Evolutionary conservation across 768 basidiomycete species (phyloP).

Genomic region (Phanerochaete sordida): DNA sequence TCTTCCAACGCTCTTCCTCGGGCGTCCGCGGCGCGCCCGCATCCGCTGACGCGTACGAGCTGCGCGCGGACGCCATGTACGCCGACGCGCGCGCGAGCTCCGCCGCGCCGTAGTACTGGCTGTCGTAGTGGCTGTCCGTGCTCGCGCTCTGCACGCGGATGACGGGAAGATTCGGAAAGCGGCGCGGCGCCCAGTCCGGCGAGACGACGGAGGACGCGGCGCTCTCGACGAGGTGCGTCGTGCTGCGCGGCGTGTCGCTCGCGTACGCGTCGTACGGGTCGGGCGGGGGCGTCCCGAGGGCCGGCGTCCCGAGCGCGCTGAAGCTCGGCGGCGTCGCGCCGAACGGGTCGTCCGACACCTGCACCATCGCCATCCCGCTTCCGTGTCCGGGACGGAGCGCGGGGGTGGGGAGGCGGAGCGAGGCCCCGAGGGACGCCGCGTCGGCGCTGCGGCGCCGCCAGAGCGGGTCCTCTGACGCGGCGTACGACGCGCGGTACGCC

Average conservation of each 20-base stretch:
- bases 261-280: background rate
- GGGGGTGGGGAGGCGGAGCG: background rate
- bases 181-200: background rate
- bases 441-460: background rate
- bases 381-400: background rate
- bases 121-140: background rate
- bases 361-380: constrained; percentile 1
- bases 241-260: background rate
- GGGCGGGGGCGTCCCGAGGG: background rate
- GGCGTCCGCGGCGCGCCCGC: background rate
- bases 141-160: constrained; percentile 4
- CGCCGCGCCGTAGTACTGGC: background rate
- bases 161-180: background rate
- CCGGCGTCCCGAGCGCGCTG: background rate
- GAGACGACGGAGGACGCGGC: background rate
- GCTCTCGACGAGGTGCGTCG: background rate
- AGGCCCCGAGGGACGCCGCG: background rate
- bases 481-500: background rate
- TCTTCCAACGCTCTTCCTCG: background rate
- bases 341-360: constrained; percentile 1
- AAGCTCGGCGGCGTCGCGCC: background rate
- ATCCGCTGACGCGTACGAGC: background rate
- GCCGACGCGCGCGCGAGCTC: background rate
- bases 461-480: background rate
- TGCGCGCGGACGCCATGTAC: background rate